A percentile compares a stretch with the other conserved stretches of the same genome.
phyloP scores from a whole-genome alignment of 306 rosid genomes.

The Benincasa hispida region DNA sequence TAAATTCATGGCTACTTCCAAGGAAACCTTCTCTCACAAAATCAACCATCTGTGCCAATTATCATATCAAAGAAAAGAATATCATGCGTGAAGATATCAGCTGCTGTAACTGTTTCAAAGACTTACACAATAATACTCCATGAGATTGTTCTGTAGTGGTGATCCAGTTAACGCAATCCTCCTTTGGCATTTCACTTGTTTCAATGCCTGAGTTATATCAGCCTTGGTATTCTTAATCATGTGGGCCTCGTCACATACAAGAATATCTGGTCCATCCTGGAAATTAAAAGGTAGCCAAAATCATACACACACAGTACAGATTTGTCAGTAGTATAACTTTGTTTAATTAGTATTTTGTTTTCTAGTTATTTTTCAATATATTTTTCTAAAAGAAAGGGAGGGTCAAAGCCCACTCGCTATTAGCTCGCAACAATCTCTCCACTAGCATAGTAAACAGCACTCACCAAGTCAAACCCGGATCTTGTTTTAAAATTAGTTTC shows the following conservation, averaged over 20 bases:
- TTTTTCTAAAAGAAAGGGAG: too few relatives aligned
- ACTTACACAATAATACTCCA: slow-evolving; percentile 98
- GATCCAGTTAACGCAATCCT: slow-evolving; percentile 97
- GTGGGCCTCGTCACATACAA: slow-evolving; percentile 98
- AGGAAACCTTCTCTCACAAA: slow-evolving; percentile 98
- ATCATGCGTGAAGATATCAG: background rate
- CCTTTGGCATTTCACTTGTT: slow-evolving; percentile 93
- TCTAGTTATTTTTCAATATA: too few relatives aligned
- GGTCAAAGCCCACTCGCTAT: too few relatives aligned
- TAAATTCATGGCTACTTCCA: slow-evolving; percentile 98
- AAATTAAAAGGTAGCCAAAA: background rate
- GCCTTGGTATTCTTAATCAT: slow-evolving; percentile 87
- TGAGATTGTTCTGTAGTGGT: slow-evolving; percentile 95
- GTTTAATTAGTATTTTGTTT: too few relatives aligned
- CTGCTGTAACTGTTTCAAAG: slow-evolving; percentile 1
- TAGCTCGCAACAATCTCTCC: too few relatives aligned
- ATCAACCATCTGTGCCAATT: slow-evolving; percentile 85
- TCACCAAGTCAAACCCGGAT: too few relatives aligned
- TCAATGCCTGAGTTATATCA: slow-evolving; percentile 82
- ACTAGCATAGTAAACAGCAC: too few relatives aligned
- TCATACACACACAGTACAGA: background rate
- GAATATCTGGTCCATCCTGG: slow-evolving; percentile 97
- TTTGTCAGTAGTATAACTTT: too few relatives aligned
- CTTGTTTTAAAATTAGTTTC: too few relatives aligned
- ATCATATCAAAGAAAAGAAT: slow-evolving; percentile 5